Evolutionary conservation across 108 stramenopile genomes (phyloP), one percentile per base, ranked within the genome.

Genomic region (Pseudonitzschia delicatissima): DNA sequence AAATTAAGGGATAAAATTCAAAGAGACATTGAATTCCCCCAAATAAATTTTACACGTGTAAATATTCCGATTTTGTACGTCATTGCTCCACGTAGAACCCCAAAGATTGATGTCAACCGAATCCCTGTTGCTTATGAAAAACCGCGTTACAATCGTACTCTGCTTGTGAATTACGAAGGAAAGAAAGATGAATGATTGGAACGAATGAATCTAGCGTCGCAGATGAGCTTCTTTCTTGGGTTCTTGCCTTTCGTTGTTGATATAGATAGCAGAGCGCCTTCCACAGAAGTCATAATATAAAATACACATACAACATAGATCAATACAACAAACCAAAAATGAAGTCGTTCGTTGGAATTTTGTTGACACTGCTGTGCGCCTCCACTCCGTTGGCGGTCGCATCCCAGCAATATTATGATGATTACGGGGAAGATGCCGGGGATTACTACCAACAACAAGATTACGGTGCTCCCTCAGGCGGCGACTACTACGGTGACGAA

Each of bases 401-500:
- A 33, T 42, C 36, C 28, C 39, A 61, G 37, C 26, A 61, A 37
- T 37, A 61, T 23, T 61, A 61, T 27, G 60, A 61, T 35, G 60
- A 61, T 29, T 55, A 55, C 53, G 53, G 53, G 53, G 32, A 55
- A n/a, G 53, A 55, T 29, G 53, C 29, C 4, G 53, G 53, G 13
- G 53, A 55, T 33, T 55, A 55, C 60, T 61, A 61, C 34, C 70
- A 63, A 21, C 63, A 64, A 47, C 57, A 68, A 18, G 67, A 58
- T 15, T 68, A 68, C 1, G 55, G 34, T 21, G 67, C 5, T 34
- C 13, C 23, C 11, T 39, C n/a, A n/a, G n/a, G 11, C 37, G 26
- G 34, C 13, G 67, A 68, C 31, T 57, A 68, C 2, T 58, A 68
- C 40, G 67, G 57, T 31, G 44, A 57, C 0, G 67, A 68, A 2